A percentile compares a stretch with the other conserved stretches of the same genome.
Evolutionary conservation across 805 yeast genomes (phyloP).

Genomic region (Kuraishia piskuri): DNA sequence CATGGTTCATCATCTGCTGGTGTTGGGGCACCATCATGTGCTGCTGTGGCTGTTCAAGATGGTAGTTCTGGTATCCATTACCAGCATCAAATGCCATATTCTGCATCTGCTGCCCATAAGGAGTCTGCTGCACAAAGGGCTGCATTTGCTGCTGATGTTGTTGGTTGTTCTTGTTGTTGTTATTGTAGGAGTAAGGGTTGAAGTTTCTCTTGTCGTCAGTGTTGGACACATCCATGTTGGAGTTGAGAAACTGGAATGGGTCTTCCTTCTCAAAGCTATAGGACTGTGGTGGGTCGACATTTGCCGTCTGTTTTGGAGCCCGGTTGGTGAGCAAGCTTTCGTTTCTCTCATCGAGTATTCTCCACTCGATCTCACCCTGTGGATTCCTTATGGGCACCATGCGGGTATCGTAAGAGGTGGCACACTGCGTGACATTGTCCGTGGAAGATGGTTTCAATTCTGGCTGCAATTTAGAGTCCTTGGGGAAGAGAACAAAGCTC

Average conservation of each 20-base stretch:
- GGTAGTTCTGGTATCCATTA: neutral
- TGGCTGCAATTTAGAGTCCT: neutral
- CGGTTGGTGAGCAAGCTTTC: slow-evolving; percentile 5
- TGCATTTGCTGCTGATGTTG: slow-evolving; percentile 11
- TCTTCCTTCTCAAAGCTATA: neutral
- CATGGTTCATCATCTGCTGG: neutral
- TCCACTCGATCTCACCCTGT: slow-evolving; percentile 52
- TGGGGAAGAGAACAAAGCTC: slow-evolving; percentile 1
- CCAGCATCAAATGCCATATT: neutral
- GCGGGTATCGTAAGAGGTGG: slow-evolving; percentile 24
- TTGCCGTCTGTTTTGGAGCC: slow-evolving; percentile 2
- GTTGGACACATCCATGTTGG: neutral
- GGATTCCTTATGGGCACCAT: slow-evolving; percentile 42
- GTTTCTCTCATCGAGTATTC: slow-evolving; percentile 29
- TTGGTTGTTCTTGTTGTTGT: slow-evolving; percentile 3
- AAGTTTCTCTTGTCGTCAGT: neutral
- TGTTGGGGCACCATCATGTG: neutral
- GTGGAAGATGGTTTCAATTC: neutral
- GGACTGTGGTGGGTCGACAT: neutral
- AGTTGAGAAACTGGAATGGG: slow-evolving; percentile 9
- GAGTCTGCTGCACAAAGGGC: neutral
- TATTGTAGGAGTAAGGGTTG: slow-evolving; percentile 3
- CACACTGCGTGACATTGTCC: slow-evolving; percentile 1
- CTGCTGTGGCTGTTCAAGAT: neutral
- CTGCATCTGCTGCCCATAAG: neutral